A percentile compares a stretch with the other conserved stretches of the same genome.
Conservation (phyloP, 345 rosid species). For the Abelmoschus esculentus region DNA sequence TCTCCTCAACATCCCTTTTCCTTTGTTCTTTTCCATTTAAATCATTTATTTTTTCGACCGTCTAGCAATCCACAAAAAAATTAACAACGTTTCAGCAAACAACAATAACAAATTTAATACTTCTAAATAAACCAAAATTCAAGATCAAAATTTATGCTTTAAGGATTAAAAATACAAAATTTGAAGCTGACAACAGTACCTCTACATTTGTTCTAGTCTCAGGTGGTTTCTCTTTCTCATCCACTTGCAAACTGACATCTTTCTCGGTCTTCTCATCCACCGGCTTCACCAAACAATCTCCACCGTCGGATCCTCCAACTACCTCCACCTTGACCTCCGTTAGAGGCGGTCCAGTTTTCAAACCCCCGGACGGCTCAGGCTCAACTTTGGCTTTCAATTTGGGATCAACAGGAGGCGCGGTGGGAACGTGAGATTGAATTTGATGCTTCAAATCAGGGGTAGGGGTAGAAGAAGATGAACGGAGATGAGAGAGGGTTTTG, state of each 20-base stretch:
- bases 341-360: slow-evolving; percentile 13
- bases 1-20: slow-evolving; percentile 63
- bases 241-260: slow-evolving; percentile 19
- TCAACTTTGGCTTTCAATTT: slow-evolving; percentile 15
- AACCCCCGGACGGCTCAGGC: neutral
- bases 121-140: neutral
- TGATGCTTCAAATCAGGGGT: slow-evolving; percentile 19
- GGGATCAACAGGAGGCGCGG: slow-evolving; percentile 15
- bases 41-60: slow-evolving; percentile 22
- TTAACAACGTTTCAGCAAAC: neutral
- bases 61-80: slow-evolving; percentile 30
- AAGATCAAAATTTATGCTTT: neutral
- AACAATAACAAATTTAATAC: neutral
- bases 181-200: slow-evolving; percentile 27
- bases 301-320: slow-evolving; percentile 16
- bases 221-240: slow-evolving; percentile 15
- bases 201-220: slow-evolving; percentile 21
- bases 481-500: slow-evolving; percentile 49
- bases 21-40: slow-evolving; percentile 42
- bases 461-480: slow-evolving; percentile 24
- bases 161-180: slow-evolving; percentile 5
- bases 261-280: slow-evolving; percentile 6
- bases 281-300: slow-evolving; percentile 12
- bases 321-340: slow-evolving; percentile 8
- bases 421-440: slow-evolving; percentile 4